A percentile compares a stretch with the other conserved stretches of the same genome.
These are phyloP conservation scores for Asterophora parasitica DNA, from an alignment of 768 basidiomycete genomes.

Conservation along the genomic window DNA sequence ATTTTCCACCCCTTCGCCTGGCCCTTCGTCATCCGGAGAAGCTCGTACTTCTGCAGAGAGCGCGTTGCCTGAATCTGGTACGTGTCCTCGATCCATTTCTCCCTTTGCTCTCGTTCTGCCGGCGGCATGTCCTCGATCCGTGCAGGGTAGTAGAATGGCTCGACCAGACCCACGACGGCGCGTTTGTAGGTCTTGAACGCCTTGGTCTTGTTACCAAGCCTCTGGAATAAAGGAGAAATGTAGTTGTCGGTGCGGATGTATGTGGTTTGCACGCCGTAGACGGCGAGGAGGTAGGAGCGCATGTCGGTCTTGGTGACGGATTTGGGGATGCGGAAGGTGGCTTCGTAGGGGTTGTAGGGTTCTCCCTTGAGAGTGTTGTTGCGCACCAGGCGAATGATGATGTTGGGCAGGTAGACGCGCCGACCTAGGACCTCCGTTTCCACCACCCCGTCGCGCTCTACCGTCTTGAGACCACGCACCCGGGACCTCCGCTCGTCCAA, in stretches of 20 bases:
- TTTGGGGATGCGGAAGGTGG: constrained; percentile 89
- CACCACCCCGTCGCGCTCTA: constrained; percentile 30
- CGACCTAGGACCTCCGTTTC: constrained; percentile 65
- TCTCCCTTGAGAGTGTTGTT: constrained; percentile 74
- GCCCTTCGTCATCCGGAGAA: constrained; percentile 34
- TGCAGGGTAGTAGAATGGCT: constrained; percentile 92
- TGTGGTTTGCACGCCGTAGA: constrained; percentile 87
- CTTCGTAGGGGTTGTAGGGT: constrained; percentile 91
- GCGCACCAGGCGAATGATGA: constrained; percentile 75
- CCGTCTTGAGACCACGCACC: constrained; percentile 57
- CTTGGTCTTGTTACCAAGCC: constrained; percentile 26
- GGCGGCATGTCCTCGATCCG: constrained; percentile 71
- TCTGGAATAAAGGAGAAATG: constrained; percentile 45
- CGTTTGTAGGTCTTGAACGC: constrained; percentile 75
- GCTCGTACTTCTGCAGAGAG: constrained; percentile 31
- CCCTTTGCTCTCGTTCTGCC: constrained; percentile 48
- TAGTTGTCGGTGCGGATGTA: constrained; percentile 97
- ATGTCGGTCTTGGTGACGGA: constrained; percentile 91
- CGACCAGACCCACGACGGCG: constrained; percentile 84
- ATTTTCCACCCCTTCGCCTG: constrained; percentile 38
- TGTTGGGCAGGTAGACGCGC: constrained; percentile 86
- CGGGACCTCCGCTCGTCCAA: constrained; percentile 58
- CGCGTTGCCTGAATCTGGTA: constrained; percentile 45
- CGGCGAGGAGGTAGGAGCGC: constrained; percentile 74
- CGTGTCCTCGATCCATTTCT: constrained; percentile 59